These are phyloP conservation scores for Oryza brachyantha DNA, from an alignment of 176 grass and related monocot genomes.

Conservation along the genomic window DNA sequence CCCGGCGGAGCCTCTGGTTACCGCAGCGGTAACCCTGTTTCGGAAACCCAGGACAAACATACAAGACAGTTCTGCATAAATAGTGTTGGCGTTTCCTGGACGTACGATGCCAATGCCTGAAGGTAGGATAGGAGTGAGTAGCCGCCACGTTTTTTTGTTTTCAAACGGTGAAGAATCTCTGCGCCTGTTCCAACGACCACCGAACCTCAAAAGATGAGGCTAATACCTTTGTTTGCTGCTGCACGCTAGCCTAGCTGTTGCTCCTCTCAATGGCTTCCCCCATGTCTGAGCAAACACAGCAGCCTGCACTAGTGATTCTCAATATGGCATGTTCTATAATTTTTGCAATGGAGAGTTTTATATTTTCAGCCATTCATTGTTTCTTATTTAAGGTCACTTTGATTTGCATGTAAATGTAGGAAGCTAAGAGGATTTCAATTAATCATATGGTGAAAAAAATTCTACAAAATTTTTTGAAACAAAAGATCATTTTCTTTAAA, in stretches of 20 bases:
- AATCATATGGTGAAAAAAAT: no score
- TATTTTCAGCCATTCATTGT: no score
- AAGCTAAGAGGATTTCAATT: no score
- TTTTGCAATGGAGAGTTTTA: no score
- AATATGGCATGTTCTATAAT: neutral
- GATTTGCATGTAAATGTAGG: no score
- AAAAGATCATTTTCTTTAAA: no score
- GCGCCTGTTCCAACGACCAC: neutral
- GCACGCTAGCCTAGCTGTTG: neutral
- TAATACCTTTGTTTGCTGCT: neutral
- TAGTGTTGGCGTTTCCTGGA: neutral
- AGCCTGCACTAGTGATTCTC: neutral
- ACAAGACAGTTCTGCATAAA: neutral
- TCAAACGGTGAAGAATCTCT: conserved; percentile 15
- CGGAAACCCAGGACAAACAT: no score
- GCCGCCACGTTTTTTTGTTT: neutral
- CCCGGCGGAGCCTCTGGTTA: no score
- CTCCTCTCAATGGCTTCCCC: neutral
- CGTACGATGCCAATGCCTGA: neutral
- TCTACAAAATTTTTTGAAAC: no score
- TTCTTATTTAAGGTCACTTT: no score
- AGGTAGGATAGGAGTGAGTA: no score
- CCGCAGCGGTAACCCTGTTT: no score
- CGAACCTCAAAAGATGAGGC: neutral
- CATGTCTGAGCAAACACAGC: neutral